Base-by-base conservation (phyloP, 306 rosid species). In the Vigna angularis region DNA sequence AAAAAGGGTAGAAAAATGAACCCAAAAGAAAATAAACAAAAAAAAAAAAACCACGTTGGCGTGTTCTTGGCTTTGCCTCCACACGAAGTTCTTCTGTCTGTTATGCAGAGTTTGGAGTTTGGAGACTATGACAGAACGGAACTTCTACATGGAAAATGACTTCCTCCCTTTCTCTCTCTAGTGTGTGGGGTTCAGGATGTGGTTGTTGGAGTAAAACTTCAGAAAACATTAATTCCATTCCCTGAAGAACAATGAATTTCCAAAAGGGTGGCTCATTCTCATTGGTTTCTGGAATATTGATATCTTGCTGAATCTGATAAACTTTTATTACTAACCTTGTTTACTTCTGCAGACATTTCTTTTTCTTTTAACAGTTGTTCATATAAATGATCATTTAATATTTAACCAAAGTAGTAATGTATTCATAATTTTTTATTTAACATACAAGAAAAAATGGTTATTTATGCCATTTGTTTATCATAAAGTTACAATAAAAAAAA, bases 41-140 rank as follows among this genome's bases (percentile, higher is more conserved):
- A 30, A 30, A 30, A 30, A 30, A 30, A 30, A 3, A 30, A 38
- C 2, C 18, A 18, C 44, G 86, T 87, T 80, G 89, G 80, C 50
- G 79, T 75, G 51, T 55, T 87, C 90, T 90, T 90, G 90, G 88
- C 88, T 90, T 91, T 94, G 97, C 97, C 90, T 86, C 85, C 94
- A 87, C 87, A 87, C 74, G 90, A 91, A 79, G 84, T 62, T 75
- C 9, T 61, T 70, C 13, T 71, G 85, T 62, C 70, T 50, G 72
- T 63, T 73, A 81, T 32, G 49, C 73, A 72, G 81, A 49, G 73
- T 83, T 83, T 75, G 71, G 87, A 86, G 81, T 83, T 83, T 67
- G 88, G 83, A 68, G 20, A 79, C 53, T 81, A 26, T 87, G 94
- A 91, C 83, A 86, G 73, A 89, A 84, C 76, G 59, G 80, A 59